These are phyloP conservation scores for Epichloe scottii DNA, from an alignment of 2,329 filamentous ascomycete genomes.

Conservation along the genomic window DNA sequence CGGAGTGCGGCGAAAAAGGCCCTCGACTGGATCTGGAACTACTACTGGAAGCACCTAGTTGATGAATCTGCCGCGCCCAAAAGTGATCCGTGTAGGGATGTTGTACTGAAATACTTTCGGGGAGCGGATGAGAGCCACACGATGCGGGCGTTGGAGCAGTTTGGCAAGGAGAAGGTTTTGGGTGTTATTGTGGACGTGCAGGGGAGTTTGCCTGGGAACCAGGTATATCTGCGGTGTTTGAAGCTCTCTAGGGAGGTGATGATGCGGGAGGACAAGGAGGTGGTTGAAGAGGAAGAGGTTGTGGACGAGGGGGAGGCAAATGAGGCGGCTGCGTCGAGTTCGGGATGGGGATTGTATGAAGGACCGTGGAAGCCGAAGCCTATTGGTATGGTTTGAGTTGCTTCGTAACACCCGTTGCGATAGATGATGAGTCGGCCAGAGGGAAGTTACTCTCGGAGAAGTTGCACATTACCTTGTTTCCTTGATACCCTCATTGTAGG, in stretches of 20 bases:
- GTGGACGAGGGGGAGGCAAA: constrained; percentile 5
- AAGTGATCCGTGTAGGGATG: constrained; percentile 18
- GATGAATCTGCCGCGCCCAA: constrained; percentile 10
- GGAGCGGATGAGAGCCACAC: constrained; percentile 19
- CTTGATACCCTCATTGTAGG: neutral
- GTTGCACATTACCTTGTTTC: neutral
- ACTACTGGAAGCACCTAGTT: constrained; percentile 60
- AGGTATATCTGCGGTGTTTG: constrained; percentile 30
- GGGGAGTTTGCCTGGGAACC: constrained; percentile 27
- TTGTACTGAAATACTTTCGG: constrained; percentile 27
- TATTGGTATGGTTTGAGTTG: constrained; percentile 37
- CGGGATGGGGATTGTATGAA: constrained; percentile 36
- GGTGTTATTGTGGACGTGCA: constrained; percentile 26
- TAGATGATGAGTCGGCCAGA: neutral
- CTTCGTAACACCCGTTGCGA: neutral
- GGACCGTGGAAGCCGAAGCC: constrained; percentile 45
- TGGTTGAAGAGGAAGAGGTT: constrained; percentile 4
- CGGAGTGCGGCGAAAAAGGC: constrained; percentile 57
- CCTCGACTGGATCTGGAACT: constrained; percentile 75
- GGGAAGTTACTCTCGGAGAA: neutral
- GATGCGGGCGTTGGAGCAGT: constrained; percentile 20
- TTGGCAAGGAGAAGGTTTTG: constrained; percentile 25
- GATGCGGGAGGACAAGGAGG: constrained; percentile 11
- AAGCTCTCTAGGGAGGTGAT: constrained; percentile 31
- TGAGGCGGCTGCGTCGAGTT: constrained; percentile 8